Conservation (phyloP, 2,329 filamentous ascomycete species). For the Neonectria faginata region DNA sequence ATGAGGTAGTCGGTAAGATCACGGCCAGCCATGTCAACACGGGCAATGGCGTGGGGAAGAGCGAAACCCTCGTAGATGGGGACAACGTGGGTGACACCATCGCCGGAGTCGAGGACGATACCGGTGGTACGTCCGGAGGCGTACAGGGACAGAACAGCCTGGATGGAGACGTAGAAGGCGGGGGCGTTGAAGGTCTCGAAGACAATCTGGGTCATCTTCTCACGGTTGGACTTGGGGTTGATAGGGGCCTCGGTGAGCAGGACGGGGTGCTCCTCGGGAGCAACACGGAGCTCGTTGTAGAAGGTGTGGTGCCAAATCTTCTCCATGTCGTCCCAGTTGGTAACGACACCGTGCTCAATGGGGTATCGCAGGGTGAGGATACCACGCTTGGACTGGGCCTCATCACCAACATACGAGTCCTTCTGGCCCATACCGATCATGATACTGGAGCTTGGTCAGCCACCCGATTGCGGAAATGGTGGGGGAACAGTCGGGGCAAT, state of each 20-base stretch:
- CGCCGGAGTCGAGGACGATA: conserved; percentile 99
- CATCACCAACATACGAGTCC: conserved; percentile 99
- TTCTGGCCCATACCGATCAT: conserved; percentile 99
- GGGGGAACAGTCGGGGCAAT: conserved; percentile 23
- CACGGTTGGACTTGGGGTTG: conserved; percentile 99
- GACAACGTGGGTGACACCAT: conserved; percentile 99
- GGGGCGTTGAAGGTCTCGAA: conserved; percentile 99
- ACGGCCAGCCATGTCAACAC: conserved; percentile 99
- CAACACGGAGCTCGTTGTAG: conserved; percentile 99
- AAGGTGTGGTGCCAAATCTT: conserved; percentile 99
- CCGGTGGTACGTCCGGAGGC: conserved; percentile 99
- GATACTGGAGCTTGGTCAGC: conserved; percentile 73
- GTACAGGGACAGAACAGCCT: conserved; percentile 99
- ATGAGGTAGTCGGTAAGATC: conserved; percentile 99
- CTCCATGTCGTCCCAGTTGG: conserved; percentile 99
- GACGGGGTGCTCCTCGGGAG: conserved; percentile 99
- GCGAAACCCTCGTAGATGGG: conserved; percentile 99
- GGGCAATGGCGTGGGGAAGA: conserved; percentile 98
- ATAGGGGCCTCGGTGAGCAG: conserved; percentile 99
- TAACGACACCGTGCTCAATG: conserved; percentile 99
- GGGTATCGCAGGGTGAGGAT: conserved; percentile 99
- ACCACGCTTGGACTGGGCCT: conserved; percentile 99
- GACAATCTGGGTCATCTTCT: conserved; percentile 99
- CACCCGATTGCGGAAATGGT: conserved; percentile 30
- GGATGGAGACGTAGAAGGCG: conserved; percentile 99